A percentile compares a stretch with the other conserved stretches of the same genome.
Evolutionary conservation across 192 early-diverging fungal genomes (phyloP).

Genomic region (Linnemannia hyalina): DNA sequence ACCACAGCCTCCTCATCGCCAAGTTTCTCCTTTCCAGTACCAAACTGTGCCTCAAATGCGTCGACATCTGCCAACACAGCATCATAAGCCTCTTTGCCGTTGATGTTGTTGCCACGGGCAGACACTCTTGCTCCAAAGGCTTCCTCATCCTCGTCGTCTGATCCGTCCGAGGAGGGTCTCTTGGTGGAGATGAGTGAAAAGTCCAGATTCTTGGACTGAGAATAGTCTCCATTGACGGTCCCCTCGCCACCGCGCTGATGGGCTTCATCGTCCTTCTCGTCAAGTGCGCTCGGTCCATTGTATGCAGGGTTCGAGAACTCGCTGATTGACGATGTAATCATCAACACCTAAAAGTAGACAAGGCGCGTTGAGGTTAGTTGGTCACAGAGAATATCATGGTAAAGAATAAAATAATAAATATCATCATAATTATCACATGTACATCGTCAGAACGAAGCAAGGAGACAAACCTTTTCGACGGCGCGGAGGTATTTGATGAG

Average conservation of each 20-base stretch:
- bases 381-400: background rate
- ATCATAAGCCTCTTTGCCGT: conserved; percentile 3
- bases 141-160: background rate
- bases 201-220: conserved; percentile 13
- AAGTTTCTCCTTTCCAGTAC: background rate
- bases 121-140: background rate
- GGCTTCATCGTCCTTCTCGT: conserved; percentile 11
- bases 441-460: background rate
- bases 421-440: background rate
- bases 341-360: conserved; percentile 28
- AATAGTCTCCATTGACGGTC: conserved; percentile 30
- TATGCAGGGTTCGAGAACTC: conserved; percentile 49
- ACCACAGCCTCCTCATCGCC: background rate
- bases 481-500: conserved; percentile 60
- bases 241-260: background rate
- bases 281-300: conserved; percentile 45
- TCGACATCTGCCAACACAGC: background rate
- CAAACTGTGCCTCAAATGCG: background rate
- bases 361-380: background rate
- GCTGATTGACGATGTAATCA: conserved; percentile 52
- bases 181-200: conserved; percentile 25
- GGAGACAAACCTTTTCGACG: conserved; percentile 55
- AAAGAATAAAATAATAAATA: background rate
- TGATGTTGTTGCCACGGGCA: background rate
- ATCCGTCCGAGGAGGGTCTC: background rate